Conservation (phyloP, 179 eudicot species). For the Pouteria campechiana region DNA sequence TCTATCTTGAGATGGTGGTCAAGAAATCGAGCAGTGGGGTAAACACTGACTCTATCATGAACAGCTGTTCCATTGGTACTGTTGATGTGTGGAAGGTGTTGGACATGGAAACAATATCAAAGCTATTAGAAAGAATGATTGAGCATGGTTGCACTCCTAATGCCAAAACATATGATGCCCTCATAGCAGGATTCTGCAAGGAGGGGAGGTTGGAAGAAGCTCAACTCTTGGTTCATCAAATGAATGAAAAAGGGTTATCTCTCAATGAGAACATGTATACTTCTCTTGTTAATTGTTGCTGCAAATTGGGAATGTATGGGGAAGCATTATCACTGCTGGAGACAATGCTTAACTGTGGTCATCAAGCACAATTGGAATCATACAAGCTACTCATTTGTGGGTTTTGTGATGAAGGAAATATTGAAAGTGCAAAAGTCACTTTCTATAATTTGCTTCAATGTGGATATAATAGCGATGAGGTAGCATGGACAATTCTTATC, state of each 20-base stretch:
- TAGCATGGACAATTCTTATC: slow-evolving; percentile 72
- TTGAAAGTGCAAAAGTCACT: slow-evolving; percentile 35
- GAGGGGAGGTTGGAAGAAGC: slow-evolving; percentile 51
- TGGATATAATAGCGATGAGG: slow-evolving; percentile 75
- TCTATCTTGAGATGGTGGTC: slow-evolving; percentile 18
- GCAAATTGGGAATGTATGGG: slow-evolving; percentile 37
- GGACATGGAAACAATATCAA: slow-evolving; percentile 48
- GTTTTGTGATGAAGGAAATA: slow-evolving; percentile 41
- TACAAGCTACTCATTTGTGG: slow-evolving; percentile 55
- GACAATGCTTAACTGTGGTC: slow-evolving; percentile 30
- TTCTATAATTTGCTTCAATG: slow-evolving; percentile 44
- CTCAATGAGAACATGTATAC: slow-evolving; percentile 39
- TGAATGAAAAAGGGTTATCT: slow-evolving; percentile 36
- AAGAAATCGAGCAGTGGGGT: slow-evolving; percentile 6
- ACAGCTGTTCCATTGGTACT: slow-evolving; percentile 22
- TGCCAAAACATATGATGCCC: slow-evolving; percentile 31
- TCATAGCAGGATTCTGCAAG: slow-evolving; percentile 48
- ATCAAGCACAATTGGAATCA: slow-evolving; percentile 44
- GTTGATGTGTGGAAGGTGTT: slow-evolving; percentile 59
- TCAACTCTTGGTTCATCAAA: slow-evolving; percentile 44
- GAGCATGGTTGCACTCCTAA: slow-evolving; percentile 40
- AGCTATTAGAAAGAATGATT: slow-evolving; percentile 42
- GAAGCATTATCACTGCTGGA: slow-evolving; percentile 36
- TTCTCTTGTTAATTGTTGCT: slow-evolving; percentile 47
- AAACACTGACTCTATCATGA: slow-evolving; percentile 10